A percentile compares a stretch with the other conserved stretches of the same genome.
These are phyloP conservation scores for Xylariales sp. DNA, from an alignment of 2,329 filamentous ascomycete genomes.

Conservation along the genomic window DNA sequence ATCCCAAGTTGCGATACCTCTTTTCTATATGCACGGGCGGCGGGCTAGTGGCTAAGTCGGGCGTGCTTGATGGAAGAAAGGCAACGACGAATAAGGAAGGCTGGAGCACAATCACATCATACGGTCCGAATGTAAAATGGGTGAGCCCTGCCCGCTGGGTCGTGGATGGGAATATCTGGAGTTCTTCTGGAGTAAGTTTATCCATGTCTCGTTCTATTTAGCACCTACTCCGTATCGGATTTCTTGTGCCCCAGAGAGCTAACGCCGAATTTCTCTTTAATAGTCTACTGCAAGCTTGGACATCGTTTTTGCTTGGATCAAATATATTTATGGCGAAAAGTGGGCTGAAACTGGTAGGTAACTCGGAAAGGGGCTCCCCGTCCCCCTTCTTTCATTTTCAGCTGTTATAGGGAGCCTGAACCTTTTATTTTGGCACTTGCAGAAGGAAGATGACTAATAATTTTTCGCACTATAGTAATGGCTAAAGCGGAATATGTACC, in stretches of 20 bases:
- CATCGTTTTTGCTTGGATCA: slow-evolving; percentile 53
- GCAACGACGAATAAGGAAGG: slow-evolving; percentile 72
- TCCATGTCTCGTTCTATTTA: background rate
- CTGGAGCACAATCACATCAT: slow-evolving; percentile 57
- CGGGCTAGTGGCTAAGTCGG: slow-evolving; percentile 64
- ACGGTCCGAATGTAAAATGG: slow-evolving; percentile 64
- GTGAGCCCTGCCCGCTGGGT: slow-evolving; percentile 69
- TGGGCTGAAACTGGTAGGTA: slow-evolving; percentile 50
- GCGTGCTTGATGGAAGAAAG: slow-evolving; percentile 64
- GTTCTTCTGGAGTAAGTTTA: slow-evolving; percentile 63
- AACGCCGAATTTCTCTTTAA: background rate
- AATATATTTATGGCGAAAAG: slow-evolving; percentile 61
- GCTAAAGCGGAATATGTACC: slow-evolving; percentile 65
- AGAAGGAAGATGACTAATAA: background rate
- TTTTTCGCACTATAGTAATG: slow-evolving; percentile 50
- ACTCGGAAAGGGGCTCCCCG: too few relatives aligned
- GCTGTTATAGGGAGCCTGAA: background rate
- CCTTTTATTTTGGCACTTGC: background rate
- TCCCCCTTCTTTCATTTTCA: too few relatives aligned
- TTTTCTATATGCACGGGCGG: slow-evolving; percentile 74
- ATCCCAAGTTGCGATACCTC: slow-evolving; percentile 60
- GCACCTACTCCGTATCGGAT: too few relatives aligned
- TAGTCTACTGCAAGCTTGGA: slow-evolving; percentile 51
- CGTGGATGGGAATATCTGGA: slow-evolving; percentile 70
- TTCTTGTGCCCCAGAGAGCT: background rate